These are phyloP conservation scores for Mediolabrus comicus DNA, from an alignment of 108 stramenopile genomes.

Conservation along the genomic window DNA sequence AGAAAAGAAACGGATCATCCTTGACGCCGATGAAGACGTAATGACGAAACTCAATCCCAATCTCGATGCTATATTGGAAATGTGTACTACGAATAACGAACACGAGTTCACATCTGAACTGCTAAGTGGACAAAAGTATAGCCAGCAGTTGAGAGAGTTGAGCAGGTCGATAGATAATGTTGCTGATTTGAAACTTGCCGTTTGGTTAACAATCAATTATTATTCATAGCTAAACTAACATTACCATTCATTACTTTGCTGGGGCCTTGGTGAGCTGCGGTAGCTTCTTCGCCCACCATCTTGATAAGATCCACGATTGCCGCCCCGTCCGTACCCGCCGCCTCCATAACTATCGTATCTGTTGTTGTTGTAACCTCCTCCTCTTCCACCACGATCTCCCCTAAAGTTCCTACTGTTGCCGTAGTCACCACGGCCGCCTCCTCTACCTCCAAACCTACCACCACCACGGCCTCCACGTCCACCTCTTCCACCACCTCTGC, in stretches of 20 bases:
- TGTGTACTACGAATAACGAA: neutral
- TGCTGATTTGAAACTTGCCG: neutral
- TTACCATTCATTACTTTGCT: constrained; percentile 23
- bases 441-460: neutral
- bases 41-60: neutral
- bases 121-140: neutral
- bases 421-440: constrained; percentile 6
- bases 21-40: neutral
- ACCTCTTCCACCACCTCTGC: constrained; percentile 52
- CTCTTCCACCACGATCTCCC: constrained; percentile 21
- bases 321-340: constrained; percentile 10
- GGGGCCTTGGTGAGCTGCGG: neutral
- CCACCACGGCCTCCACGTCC: constrained; percentile 52
- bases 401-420: neutral
- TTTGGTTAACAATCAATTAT: neutral
- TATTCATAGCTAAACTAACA: neutral
- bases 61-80: neutral
- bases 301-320: constrained; percentile 10
- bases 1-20: neutral
- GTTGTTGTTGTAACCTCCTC: constrained; percentile 17
- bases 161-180: neutral
- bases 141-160: neutral
- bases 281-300: constrained; percentile 6
- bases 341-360: constrained; percentile 9
- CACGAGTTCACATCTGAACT: neutral